Percentiles rank a stretch among this genome's conserved stretches.
Conservation (phyloP, 805 yeast species). For the Sugiyamaella smithiae region DNA sequence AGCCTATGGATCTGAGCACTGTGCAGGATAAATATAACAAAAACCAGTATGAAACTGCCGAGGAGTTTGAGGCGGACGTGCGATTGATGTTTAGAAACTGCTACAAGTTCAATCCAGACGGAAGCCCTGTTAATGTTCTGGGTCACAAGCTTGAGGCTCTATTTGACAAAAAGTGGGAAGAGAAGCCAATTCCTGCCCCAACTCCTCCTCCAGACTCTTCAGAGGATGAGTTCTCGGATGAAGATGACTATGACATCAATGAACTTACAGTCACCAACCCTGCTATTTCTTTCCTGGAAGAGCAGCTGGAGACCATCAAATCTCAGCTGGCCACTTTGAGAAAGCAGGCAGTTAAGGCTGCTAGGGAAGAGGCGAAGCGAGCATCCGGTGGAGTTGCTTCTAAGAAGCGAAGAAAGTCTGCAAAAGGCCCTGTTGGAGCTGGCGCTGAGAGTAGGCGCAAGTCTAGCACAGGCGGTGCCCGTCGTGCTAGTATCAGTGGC, state of each 20-base stretch:
- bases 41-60: constrained; percentile 85
- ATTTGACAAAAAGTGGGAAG: constrained; percentile 85
- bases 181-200: constrained; percentile 68
- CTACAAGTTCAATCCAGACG: constrained; percentile 90
- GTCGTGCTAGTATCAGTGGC: constrained; percentile 18
- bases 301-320: constrained; percentile 81
- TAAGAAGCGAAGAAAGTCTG: constrained; percentile 14
- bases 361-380: constrained; percentile 43
- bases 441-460: constrained; percentile 11
- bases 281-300: constrained; percentile 84
- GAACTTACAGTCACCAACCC: constrained; percentile 72
- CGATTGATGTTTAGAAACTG: constrained; percentile 84
- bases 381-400: constrained; percentile 38
- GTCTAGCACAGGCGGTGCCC: constrained; percentile 10
- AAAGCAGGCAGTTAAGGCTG: constrained; percentile 40
- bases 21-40: constrained; percentile 75
- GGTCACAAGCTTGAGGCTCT: constrained; percentile 87
- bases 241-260: constrained; percentile 33
- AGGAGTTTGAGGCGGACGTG: constrained; percentile 80
- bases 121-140: constrained; percentile 94
- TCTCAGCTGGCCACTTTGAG: constrained; percentile 79
- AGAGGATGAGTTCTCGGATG: constrained; percentile 45
- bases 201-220: constrained; percentile 47
- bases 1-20: constrained; percentile 94
- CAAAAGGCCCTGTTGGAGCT: constrained; percentile 9